These are phyloP conservation scores for Blastobotrys parvus DNA, from an alignment of 805 yeast genomes.

Conservation along the genomic window DNA sequence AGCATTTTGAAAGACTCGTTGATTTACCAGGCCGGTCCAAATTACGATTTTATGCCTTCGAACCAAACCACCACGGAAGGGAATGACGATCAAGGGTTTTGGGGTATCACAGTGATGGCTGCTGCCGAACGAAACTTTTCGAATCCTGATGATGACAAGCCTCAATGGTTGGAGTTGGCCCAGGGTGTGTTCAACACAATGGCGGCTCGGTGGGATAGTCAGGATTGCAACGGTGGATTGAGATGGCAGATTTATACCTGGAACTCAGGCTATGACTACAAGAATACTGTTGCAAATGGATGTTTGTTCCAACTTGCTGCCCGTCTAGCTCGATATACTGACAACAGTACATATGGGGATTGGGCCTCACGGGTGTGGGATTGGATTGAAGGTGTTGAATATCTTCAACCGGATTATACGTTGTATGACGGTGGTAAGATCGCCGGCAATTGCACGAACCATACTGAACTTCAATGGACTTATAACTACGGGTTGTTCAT, in stretches of 20 bases:
- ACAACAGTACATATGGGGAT: conserved; percentile 61
- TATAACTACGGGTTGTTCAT: conserved; percentile 77
- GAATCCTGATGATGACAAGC: conserved; percentile 50
- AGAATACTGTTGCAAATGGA: conserved; percentile 87
- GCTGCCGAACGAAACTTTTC: conserved; percentile 87
- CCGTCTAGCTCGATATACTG: conserved; percentile 74
- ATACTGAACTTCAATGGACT: conserved; percentile 66
- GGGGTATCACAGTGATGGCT: conserved; percentile 90
- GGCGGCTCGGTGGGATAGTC: conserved; percentile 79
- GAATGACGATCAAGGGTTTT: conserved; percentile 95
- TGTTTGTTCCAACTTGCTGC: conserved; percentile 83
- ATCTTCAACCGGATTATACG: conserved; percentile 43
- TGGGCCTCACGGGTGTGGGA: conserved; percentile 72
- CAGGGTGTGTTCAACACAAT: conserved; percentile 89
- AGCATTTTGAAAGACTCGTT: conserved; percentile 52
- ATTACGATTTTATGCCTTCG: conserved; percentile 73
- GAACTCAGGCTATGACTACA: conserved; percentile 91
- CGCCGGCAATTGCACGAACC: conserved; percentile 51
- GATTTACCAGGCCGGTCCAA: conserved; percentile 62
- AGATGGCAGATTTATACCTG: conserved; percentile 95
- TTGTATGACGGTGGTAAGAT: conserved; percentile 31
- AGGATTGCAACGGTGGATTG: conserved; percentile 75
- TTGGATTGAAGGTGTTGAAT: conserved; percentile 57
- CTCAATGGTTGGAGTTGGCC: conserved; percentile 75
- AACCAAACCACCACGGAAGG: conserved; percentile 92